Conservation (phyloP, 768 basidiomycete genomes). For the Pilatotrama ljubarskyi region DNA sequence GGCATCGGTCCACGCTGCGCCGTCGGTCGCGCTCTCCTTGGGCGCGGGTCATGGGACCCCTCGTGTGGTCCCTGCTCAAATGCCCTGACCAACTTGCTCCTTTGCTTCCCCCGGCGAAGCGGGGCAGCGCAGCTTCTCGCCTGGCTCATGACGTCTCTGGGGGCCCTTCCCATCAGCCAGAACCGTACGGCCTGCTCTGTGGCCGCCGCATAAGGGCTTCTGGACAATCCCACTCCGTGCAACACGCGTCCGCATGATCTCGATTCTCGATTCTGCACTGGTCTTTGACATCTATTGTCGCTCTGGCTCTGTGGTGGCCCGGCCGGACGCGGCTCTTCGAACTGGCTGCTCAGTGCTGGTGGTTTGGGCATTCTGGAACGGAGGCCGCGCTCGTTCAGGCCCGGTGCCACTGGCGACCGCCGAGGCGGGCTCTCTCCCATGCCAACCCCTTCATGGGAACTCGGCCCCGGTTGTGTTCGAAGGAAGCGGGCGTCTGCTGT, state of each 20-base stretch:
- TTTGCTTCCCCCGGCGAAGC: constrained; percentile 5
- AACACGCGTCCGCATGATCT: neutral
- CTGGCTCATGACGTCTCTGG: constrained; percentile 5
- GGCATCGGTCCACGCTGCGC: constrained; percentile 10
- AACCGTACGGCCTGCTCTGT: neutral
- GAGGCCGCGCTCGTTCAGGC: constrained; percentile 1
- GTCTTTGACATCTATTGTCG: neutral
- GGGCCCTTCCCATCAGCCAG: neutral
- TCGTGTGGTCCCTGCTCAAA: constrained; percentile 5
- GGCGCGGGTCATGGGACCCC: constrained; percentile 16
- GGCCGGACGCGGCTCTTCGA: constrained; percentile 1
- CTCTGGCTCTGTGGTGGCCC: neutral
- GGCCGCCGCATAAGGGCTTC: neutral
- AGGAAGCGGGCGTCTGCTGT: neutral
- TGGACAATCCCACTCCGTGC: neutral
- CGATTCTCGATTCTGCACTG: no score
- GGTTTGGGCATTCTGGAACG: neutral
- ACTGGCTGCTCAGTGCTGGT: no score
- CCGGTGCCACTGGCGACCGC: neutral
- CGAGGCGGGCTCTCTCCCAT: constrained; percentile 1
- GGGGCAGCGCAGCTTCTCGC: constrained; percentile 6
- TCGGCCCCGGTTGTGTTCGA: constrained; percentile 1
- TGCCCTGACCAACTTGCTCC: neutral
- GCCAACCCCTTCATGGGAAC: constrained; percentile 11
- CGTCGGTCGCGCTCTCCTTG: constrained; percentile 2